These are phyloP conservation scores for Olyra latifolia DNA, from an alignment of 176 grass and related monocot species.

Conservation along the genomic window DNA sequence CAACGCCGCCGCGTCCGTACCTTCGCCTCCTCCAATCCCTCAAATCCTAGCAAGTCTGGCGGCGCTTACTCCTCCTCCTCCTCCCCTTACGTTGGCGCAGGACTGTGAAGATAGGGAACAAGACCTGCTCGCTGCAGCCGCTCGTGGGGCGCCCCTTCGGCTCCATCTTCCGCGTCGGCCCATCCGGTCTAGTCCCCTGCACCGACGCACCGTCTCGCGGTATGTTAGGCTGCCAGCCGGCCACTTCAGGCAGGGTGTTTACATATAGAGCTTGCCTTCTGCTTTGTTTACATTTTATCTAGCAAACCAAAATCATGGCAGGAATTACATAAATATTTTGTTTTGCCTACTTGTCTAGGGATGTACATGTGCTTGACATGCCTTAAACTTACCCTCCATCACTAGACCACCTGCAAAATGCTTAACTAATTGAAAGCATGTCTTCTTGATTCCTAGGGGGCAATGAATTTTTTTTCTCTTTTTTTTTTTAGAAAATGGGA, in stretches of 20 bases:
- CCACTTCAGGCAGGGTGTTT: not conserved
- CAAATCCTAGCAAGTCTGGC: not conserved
- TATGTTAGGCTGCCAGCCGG: not conserved
- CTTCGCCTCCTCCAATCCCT: not conserved
- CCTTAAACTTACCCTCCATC: not conserved
- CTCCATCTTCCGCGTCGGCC: slow-evolving; percentile 61
- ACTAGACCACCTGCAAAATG: not conserved
- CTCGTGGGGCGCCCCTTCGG: slow-evolving; percentile 83
- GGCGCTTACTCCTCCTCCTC: not conserved
- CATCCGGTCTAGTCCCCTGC: slow-evolving; percentile 42
- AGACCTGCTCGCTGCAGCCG: slow-evolving; percentile 67
- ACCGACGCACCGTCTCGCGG: slow-evolving; percentile 12
- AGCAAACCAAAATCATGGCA: not conserved
- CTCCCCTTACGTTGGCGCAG: slow-evolving; percentile 27
- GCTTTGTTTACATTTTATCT: not conserved
- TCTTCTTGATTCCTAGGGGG: not conserved
- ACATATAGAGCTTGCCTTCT: not conserved
- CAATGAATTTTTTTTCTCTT: too few species aligned
- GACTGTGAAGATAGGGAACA: slow-evolving; percentile 89
- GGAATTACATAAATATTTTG: not conserved
- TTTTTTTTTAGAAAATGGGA: not conserved
- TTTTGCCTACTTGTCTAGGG: not conserved
- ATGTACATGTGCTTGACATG: not conserved
- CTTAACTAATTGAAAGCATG: not conserved
- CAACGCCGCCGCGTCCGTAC: slow-evolving; percentile 57